These are phyloP conservation scores for Ustilago lituana DNA, from an alignment of 1,284 basidiomycete genomes.

Conservation along the genomic window DNA sequence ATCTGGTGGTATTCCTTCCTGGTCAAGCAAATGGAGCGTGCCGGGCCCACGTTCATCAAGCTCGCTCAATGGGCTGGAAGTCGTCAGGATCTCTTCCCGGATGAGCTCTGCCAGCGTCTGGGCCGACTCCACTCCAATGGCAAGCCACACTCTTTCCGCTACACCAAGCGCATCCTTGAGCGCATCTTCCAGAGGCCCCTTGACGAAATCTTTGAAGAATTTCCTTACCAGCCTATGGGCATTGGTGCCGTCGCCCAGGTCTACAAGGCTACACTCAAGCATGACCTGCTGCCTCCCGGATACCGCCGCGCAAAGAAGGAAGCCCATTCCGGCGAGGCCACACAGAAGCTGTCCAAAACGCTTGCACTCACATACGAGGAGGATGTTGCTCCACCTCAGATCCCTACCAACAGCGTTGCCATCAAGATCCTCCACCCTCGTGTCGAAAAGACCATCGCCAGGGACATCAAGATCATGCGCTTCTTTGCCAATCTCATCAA, in stretches of 20 bases:
- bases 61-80: conserved; percentile 98
- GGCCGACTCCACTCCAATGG: conserved; percentile 89
- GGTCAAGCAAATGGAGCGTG: conserved; percentile 88
- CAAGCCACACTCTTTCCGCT: conserved; percentile 80
- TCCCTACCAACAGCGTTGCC: conserved; percentile 75
- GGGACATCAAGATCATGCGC: conserved; percentile 92
- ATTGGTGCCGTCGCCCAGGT: conserved; percentile 98
- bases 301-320: conserved; percentile 63
- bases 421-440: conserved; percentile 93
- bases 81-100: conserved; percentile 90
- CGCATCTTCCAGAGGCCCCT: conserved; percentile 78
- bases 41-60: conserved; percentile 98
- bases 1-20: conserved; percentile 92
- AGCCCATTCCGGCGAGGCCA: conserved; percentile 12
- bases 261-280: conserved; percentile 84
- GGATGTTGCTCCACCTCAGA: conserved; percentile 48
- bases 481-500: conserved; percentile 87
- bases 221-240: conserved; percentile 86
- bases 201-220: conserved; percentile 89
- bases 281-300: conserved; percentile 78
- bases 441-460: conserved; percentile 77
- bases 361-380: conserved; percentile 59
- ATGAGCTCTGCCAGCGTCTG: conserved; percentile 85
- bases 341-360: conserved; percentile 42
- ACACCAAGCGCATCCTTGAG: conserved; percentile 87